Evolutionary conservation across 805 yeast species (phyloP), one percentile per base, ranked within the genome.

Genomic region (Suhomyces kilbournensis): DNA sequence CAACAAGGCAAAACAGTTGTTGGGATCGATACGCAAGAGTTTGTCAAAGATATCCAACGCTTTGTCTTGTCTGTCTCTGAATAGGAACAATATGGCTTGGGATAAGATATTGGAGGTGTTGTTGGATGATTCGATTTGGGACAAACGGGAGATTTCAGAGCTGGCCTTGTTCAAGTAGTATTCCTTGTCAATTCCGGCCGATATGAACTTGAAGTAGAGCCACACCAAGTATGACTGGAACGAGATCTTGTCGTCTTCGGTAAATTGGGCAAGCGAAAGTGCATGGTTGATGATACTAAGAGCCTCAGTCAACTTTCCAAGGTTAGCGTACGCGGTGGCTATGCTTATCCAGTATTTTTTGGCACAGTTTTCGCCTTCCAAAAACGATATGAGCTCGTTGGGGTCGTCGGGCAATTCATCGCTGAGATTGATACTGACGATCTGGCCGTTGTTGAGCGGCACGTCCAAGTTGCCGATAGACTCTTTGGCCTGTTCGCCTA

Each of bases 391-490:
- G 56, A 94, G 77, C 63, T 94, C 98, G 44, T 83, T 78, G 4
- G 97, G 89, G 66, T 93, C 97, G 20, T 89, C 96, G 4, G 97
- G 96, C 52, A 91, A 76, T 63, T 93, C 98, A 34, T 84, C 83
- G 49, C 80, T 80, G 54, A 88, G 78, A 62, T 91, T 93, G 59
- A 94, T 82, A 49, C 90, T 86, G 56, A 93, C 97, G 55, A 90
- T 88, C 70, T 91, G 96, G 3, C 78, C 78, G 61, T 86, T 88
- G 53, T 85, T 63, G 51, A 90, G 74, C 43, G 96, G 97, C 62
- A 93, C 86, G 67, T 84, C 88, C 58, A 83, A 61, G 39, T 61
- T 68, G 26, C 60, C 64, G 42, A 62, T 50, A 15, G 64, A 51
- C 52, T 72, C 74, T 8, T 59, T 60, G 25, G 67, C 65, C 38